Base-by-base conservation (phyloP, 306 rosid genomes). In the Cicer judaicum region DNA sequence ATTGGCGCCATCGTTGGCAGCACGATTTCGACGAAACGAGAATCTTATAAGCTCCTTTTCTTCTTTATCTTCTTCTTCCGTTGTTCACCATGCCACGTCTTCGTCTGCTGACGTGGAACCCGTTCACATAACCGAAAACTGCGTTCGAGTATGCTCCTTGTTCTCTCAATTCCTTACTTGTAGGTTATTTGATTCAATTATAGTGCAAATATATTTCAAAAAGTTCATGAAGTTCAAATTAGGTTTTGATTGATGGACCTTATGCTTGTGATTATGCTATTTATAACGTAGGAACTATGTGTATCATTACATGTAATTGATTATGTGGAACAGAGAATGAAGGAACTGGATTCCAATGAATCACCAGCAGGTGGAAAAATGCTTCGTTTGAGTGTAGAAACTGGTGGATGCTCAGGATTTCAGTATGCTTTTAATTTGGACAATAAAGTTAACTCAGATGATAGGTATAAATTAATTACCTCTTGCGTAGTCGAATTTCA, bases 381-480 rank as follows among this genome's bases (percentile, higher is more conserved):
- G 88, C 97, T 94, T 57, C 95, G 92, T 5, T 82, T 92, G 81
- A 80, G 97, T 68, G 97, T 92, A 16, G 99, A 94, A 85, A 92
- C 87, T 7, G 99, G 99, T 63, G 99, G 99, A 13, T 94, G 99
- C 84, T 92, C 99, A 53, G 99, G 99, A n/a, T 94, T 94, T 75
- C 97, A 92, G 75, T 92, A 94, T 83, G 96, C 87, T 64, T 94
- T 94, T 65, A 65, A 92, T 85, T 84, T 94, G 68, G 97, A 91
- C 50, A 87, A 86, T 74, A 84, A 73, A 86, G 48, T 85, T 44
- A 86, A 72, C 74, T 79, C 95, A 16, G 97, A 94, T 42, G 98
- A 94, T 72, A 92, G 94, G 97, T 94, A 68, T 8, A 29, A 29
- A 29, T 29, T 29, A 29, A 29, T 69, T 10, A 2, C 57, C 44